Evolutionary conservation across 116 monocot species (phyloP).

Genomic region (Posidonia oceanica): DNA sequence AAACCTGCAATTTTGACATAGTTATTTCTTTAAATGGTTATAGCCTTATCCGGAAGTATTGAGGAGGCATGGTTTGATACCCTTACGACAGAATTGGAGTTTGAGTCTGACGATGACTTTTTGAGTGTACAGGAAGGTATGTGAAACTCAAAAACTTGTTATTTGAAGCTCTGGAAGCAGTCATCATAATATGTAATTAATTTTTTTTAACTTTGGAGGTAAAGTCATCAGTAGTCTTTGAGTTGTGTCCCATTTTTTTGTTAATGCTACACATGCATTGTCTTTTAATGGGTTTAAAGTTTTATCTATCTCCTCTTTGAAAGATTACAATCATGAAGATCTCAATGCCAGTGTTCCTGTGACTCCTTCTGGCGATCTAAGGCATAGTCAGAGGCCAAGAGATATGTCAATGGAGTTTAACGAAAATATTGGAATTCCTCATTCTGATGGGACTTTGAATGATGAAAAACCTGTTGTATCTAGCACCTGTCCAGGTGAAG

Average conservation of each 20-base stretch:
- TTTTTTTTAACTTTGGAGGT: background rate
- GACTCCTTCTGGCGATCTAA: constrained; percentile 9
- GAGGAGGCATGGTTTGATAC: constrained; percentile 84
- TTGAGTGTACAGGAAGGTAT: constrained; percentile 80
- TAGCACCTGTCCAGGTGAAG: constrained; percentile 24
- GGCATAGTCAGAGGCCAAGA: constrained; percentile 12
- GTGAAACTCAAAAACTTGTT: constrained; percentile 5
- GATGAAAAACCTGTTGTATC: constrained; percentile 27
- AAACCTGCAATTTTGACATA: background rate
- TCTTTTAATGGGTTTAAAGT: constrained; percentile 48
- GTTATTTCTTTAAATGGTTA: background rate
- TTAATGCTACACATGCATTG: constrained; percentile 25
- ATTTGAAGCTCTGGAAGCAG: background rate
- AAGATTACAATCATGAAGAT: constrained; percentile 37
- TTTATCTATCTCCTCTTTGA: constrained; percentile 37
- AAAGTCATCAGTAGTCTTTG: background rate
- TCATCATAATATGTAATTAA: background rate
- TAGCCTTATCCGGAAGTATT: constrained; percentile 19
- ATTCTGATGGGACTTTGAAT: background rate
- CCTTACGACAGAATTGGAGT: constrained; percentile 34
- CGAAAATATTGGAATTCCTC: constrained; percentile 9
- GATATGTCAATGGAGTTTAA: constrained; percentile 18
- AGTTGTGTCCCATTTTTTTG: background rate
- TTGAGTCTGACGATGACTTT: constrained; percentile 90
- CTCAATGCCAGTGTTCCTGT: constrained; percentile 7